Conservation (phyloP, 208 protist genomes). For the Leishmania braziliensis region DNA sequence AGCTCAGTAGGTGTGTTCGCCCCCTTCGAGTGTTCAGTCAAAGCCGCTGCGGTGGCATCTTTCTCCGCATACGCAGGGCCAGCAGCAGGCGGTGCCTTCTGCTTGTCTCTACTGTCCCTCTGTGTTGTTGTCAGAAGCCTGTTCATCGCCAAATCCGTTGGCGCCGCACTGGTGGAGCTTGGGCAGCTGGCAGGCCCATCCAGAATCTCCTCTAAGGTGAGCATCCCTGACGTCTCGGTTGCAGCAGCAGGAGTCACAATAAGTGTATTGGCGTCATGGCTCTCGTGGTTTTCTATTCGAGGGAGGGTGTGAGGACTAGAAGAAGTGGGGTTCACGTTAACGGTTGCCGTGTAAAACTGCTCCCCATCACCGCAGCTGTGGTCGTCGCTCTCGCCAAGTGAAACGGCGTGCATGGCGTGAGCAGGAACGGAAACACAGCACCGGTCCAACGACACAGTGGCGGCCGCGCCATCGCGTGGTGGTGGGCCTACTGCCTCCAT, state of each 20-base stretch:
- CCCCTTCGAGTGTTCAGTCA: neutral
- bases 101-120: neutral
- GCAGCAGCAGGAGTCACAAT: neutral
- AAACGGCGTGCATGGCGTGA: neutral
- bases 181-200: neutral
- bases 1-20: neutral
- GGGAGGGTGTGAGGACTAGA: neutral
- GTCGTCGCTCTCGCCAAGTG: neutral
- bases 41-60: neutral
- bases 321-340: constrained; percentile 4
- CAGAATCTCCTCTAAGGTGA: constrained; percentile 14
- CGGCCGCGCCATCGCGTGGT: neutral
- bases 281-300: neutral
- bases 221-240: neutral
- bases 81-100: neutral
- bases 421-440: neutral
- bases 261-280: neutral
- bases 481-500: neutral
- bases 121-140: neutral
- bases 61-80: constrained; percentile 2
- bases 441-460: neutral
- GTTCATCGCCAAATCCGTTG: neutral
- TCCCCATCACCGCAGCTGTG: neutral
- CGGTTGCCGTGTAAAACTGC: constrained; percentile 6
- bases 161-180: neutral